These are phyloP conservation scores for Aspergillus caelatus DNA, from an alignment of 2,329 filamentous ascomycete genomes.

Conservation along the genomic window DNA sequence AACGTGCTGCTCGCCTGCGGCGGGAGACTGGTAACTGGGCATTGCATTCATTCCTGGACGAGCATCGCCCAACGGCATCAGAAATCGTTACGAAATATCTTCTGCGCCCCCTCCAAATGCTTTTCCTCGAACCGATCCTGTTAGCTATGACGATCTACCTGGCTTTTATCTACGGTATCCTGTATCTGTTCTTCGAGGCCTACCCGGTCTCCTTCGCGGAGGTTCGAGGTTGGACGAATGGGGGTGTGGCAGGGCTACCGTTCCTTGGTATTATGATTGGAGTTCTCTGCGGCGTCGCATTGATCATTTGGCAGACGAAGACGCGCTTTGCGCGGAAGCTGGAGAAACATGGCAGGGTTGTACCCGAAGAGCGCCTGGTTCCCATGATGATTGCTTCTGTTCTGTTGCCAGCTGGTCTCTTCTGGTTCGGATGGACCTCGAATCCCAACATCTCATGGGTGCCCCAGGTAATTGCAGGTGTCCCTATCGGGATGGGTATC, in stretches of 20 bases:
- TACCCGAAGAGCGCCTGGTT: constrained; percentile 50
- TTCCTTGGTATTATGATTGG: constrained; percentile 42
- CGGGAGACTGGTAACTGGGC: constrained; percentile 51
- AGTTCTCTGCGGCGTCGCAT: constrained; percentile 36
- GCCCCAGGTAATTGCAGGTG: constrained; percentile 46
- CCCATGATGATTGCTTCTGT: constrained; percentile 49
- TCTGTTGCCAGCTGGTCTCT: constrained; percentile 48
- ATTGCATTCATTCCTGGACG: constrained; percentile 49
- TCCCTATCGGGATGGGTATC: constrained; percentile 46
- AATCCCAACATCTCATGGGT: constrained; percentile 47
- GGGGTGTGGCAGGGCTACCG: constrained; percentile 41
- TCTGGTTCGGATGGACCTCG: constrained; percentile 54
- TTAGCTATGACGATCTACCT: constrained; percentile 51
- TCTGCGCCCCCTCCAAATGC: constrained; percentile 49
- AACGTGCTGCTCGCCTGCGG: constrained; percentile 51
- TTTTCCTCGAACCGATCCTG: constrained; percentile 53
- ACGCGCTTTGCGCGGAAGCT: constrained; percentile 43
- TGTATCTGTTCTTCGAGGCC: constrained; percentile 44
- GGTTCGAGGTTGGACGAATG: constrained; percentile 40
- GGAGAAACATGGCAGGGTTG: constrained; percentile 33
- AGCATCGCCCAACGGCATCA: constrained; percentile 41
- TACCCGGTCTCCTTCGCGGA: constrained; percentile 45
- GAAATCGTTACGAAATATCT: constrained; percentile 50
- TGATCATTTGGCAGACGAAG: constrained; percentile 44
- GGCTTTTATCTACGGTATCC: constrained; percentile 42